Percentiles rank a stretch among this genome's conserved stretches.
Evolutionary conservation across 768 basidiomycete genomes (phyloP).

Genomic region (Kwoniella bestiolae): DNA sequence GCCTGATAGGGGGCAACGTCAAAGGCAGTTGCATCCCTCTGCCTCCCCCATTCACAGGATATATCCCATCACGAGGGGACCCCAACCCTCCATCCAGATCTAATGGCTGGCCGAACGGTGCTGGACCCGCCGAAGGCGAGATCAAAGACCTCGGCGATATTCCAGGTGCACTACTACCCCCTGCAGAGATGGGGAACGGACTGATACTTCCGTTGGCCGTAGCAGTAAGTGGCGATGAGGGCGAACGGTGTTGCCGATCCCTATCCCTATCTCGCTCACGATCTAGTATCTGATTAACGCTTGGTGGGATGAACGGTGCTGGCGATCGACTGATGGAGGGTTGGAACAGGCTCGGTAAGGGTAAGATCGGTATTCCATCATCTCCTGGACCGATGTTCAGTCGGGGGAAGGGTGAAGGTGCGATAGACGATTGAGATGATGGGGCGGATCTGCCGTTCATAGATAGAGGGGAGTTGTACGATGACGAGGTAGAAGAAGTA

Average conservation of each 20-base stretch:
- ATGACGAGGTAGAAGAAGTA: slow-evolving; percentile 4
- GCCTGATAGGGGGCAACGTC: slow-evolving; percentile 14
- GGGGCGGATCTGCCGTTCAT: slow-evolving; percentile 7
- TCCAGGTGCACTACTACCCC: not conserved
- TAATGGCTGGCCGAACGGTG: not conserved
- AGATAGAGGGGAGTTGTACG: not conserved
- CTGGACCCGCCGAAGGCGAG: not conserved
- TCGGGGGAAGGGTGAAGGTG: slow-evolving; percentile 11
- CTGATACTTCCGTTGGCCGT: not conserved
- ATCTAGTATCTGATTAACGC: slow-evolving; percentile 23
- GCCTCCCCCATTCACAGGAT: too few species aligned
- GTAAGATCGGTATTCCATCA: slow-evolving; percentile 28
- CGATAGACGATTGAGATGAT: slow-evolving; percentile 15
- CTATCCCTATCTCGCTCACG: not conserved
- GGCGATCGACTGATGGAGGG: not conserved
- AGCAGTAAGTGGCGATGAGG: not conserved
- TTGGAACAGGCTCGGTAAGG: slow-evolving; percentile 20
- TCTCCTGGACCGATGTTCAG: slow-evolving; percentile 23
- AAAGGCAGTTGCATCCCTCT: not conserved
- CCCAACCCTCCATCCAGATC: not conserved
- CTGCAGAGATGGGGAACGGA: not conserved
- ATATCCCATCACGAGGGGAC: too few species aligned
- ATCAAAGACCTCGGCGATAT: not conserved
- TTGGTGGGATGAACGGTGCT: slow-evolving; percentile 19
- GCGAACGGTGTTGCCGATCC: not conserved